Base-by-base conservation (phyloP, 1,284 basidiomycete genomes). In the Sanghuangporus weigelae region DNA sequence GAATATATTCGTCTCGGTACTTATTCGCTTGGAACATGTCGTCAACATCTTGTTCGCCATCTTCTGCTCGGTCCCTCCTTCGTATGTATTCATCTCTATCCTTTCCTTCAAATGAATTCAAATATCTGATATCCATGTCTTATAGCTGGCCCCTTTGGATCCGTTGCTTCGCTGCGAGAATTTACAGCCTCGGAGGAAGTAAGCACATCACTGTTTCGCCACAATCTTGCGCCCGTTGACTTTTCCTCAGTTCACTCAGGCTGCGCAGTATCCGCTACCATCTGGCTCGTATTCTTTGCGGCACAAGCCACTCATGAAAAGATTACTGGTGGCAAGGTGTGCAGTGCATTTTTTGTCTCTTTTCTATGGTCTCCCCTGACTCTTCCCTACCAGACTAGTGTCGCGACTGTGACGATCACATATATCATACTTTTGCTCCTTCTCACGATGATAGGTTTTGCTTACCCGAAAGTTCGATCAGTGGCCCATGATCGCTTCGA, bases 161-260 rank as follows among this genome's bases (percentile, higher is more conserved):
- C 64, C 79, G 83, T 49, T 75, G 79, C 19, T 71, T 81, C 12
- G 79, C 76, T 64, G 84, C 81, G 31, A 74, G 82, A 48, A 82
- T 84, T 0, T 84, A 84, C 66, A 81, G 83, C 63, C 81, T 84
- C 56, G 83, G 82, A 36, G 83, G 83, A 48, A 63, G 75, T 76
- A 66, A 71, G 74, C 70, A n/a, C 26, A 23, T 7, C 23, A 50
- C 23, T 63, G 19, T 57, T 39, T 59, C 49, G 8, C n/a, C 55
- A 40, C 7, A 53, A 44, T 56, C 51, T 14, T 65, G 53, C 50
- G 60, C 31, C 57, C 26, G 46, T 65, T 67, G 38, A 68, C n/a
- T 35, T n/a, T 6, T 21, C 23, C 21, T 11, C 60, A 77, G 76
- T 84, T 31, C 84, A 85, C 69, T 84, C 82, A 6, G 83, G 84